Percentiles rank a stretch among this genome's conserved stretches.
These are phyloP conservation scores for Ceratorhiza oryzae-sativae DNA, from an alignment of 1,284 basidiomycete genomes.

Conservation along the genomic window DNA sequence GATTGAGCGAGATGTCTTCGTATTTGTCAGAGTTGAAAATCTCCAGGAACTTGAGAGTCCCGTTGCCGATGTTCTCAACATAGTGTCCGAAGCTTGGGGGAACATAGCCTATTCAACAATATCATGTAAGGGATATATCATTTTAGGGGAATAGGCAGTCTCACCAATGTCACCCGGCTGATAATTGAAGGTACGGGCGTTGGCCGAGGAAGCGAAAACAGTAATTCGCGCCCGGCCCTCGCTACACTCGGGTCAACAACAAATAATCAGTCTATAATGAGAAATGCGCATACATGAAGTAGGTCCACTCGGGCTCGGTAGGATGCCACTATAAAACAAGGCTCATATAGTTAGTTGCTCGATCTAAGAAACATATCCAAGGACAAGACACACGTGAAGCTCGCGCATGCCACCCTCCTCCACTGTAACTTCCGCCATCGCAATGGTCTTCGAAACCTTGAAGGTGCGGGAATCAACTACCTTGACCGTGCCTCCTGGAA, in stretches of 20 bases:
- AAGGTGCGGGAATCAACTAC: slow-evolving; percentile 28
- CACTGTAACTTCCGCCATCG: slow-evolving; percentile 13
- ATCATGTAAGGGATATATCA: too few relatives aligned
- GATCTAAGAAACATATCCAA: neutral
- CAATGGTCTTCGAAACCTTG: slow-evolving; percentile 18
- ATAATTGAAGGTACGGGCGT: slow-evolving; percentile 73
- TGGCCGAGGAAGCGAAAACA: slow-evolving; percentile 63
- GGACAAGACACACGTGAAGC: slow-evolving; percentile 58
- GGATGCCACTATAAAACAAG: slow-evolving; percentile 69
- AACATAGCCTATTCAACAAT: slow-evolving; percentile 60
- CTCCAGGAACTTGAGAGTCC: slow-evolving; percentile 67
- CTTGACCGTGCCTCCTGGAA: slow-evolving; percentile 20
- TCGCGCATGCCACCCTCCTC: slow-evolving; percentile 52
- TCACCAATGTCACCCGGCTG: slow-evolving; percentile 71
- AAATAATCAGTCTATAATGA: slow-evolving; percentile 1
- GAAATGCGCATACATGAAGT: slow-evolving; percentile 44
- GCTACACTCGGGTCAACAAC: slow-evolving; percentile 59
- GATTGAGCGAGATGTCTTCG: slow-evolving; percentile 66
- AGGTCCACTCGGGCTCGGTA: slow-evolving; percentile 55
- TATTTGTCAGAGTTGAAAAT: slow-evolving; percentile 65
- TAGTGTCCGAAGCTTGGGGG: slow-evolving; percentile 70
- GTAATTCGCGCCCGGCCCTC: slow-evolving; percentile 33
- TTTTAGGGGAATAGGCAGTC: too few relatives aligned
- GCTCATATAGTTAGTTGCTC: slow-evolving; percentile 1
- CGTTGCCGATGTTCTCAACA: slow-evolving; percentile 72